Evolutionary conservation across 1,284 basidiomycete genomes (phyloP), one percentile per base, ranked within the genome.

Genomic region (Moniliophthora roreri): DNA sequence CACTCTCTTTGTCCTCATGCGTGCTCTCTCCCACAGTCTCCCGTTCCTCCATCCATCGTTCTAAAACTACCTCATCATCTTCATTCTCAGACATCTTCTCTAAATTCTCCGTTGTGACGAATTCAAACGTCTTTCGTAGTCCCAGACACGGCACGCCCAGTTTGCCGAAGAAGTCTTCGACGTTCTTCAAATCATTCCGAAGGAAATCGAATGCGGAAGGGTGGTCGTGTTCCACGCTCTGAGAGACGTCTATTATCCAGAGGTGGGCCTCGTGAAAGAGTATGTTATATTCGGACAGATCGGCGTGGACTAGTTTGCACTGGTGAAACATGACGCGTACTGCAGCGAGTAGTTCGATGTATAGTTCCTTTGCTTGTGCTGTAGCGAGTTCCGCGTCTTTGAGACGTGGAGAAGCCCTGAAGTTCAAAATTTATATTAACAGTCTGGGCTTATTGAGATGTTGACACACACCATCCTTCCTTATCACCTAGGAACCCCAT

Each of bases 141-240:
- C 96, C 95, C 34, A 99, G 75, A 53, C 88, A 89, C 39, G 64
- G 71, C 41, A 91, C 87, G 0, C 93, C 93, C 20, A 86, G 80
- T 56, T 85, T 78, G 1, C 80, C 76, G 69, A 98, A 99, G 69
- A 93, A 99, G 38, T 94, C 93, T 59, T 98, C 95, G 37, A 96
- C 78, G 68, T 99, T 98, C 60, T 85, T 87, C 48, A 99, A 81
- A 70, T 99, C 97, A 38, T 82, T 87, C 26, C 96, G 87, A 44
- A 99, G 77, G 70, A 99, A 99, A 69, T 99, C 96, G 66, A 94
- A 97, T 0, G 95, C 93, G 36, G 89, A 80, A 0, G 96, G 96
- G 65, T 99, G 97, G 69, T 99, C 96, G 65, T 98, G 95, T 66
- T 99, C 97, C 39, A 99, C 96, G 51, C 92, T 95, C 71, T 99